Conservation (phyloP, 169 alveolate species). For the Babesia bigemina region DNA sequence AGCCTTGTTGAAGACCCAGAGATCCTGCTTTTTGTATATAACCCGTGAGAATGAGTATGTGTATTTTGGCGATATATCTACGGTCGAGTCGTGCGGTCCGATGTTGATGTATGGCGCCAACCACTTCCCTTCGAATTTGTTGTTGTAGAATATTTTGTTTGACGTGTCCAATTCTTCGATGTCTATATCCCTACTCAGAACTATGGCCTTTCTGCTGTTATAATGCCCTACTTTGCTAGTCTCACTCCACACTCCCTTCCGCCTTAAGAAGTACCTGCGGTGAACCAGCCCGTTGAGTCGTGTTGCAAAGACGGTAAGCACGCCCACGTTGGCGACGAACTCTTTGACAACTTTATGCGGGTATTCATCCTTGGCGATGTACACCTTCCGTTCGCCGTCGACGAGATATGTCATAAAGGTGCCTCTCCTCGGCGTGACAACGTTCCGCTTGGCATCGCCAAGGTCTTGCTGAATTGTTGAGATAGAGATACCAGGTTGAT, state of each 20-base stretch:
- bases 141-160: neutral
- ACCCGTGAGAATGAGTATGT: neutral
- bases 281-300: neutral
- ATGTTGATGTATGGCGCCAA: neutral
- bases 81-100: neutral
- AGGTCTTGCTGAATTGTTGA: neutral
- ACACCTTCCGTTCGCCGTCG: neutral
- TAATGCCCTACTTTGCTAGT: neutral
- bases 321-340: neutral
- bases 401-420: neutral
- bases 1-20: slow-evolving; percentile 1
- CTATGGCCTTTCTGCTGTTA: neutral
- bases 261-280: neutral
- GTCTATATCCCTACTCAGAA: neutral
- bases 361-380: neutral
- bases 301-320: neutral
- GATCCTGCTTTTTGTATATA: neutral
- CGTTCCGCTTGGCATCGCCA: neutral
- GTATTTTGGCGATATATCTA: neutral
- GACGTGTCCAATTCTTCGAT: neutral
- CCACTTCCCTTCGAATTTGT: neutral
- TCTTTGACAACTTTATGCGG: neutral
- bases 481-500: neutral
- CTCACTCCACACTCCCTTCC: neutral
- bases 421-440: neutral